Base-by-base conservation (phyloP, 177 flowering plant species). In the Vitis hybrid region DNA sequence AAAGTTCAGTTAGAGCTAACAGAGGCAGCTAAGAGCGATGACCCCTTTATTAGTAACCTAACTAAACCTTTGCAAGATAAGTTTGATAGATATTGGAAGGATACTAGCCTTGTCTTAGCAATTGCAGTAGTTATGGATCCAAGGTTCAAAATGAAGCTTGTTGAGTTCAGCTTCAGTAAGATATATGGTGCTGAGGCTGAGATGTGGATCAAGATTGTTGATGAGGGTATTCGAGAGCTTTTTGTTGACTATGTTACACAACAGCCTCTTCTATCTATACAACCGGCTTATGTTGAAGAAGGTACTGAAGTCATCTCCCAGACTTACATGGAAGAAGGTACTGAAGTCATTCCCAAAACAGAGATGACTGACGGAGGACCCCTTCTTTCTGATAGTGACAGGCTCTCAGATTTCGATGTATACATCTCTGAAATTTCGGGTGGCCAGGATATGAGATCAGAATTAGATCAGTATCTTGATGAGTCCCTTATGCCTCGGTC, bases 51-150 rank as follows among this genome's bases (percentile, higher is more conserved):
- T 9, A 79, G 88, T 65, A 68, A 77, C 68, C 74, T 93, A 62
- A 78, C 80, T 14, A 80, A 59, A 65, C 90, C 91, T 30, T 68
- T 93, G 83, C 80, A 80, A 65, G 91, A 85, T 18, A 83, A 71
- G 67, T 86, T 89, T 67, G 91, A 88, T 58, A 75, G 74, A 66
- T 96, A 87, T 66, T 96, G 99, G 98, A 86, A 63, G 30, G 88
- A 84, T 18, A 81, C 87, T 65, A 80, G 76, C 79, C 76, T 92
- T 11, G 82, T 89, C 49, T 76, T 96, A 57, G 95, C 97, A 0
- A 61, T 81, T 74, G 91, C 94, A 52, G 97, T 88, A 4, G 88
- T 84, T 9, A 83, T 96, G 95, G 99, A 96, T 75, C 99, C 99
- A 14, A 87, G 99, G 64, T 90, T 81, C 76, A 96, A 92, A 73